A percentile compares a stretch with the other conserved stretches of the same genome.
Evolutionary conservation across 768 basidiomycete genomes (phyloP).

Genomic region (Collybiopsis luxurians): DNA sequence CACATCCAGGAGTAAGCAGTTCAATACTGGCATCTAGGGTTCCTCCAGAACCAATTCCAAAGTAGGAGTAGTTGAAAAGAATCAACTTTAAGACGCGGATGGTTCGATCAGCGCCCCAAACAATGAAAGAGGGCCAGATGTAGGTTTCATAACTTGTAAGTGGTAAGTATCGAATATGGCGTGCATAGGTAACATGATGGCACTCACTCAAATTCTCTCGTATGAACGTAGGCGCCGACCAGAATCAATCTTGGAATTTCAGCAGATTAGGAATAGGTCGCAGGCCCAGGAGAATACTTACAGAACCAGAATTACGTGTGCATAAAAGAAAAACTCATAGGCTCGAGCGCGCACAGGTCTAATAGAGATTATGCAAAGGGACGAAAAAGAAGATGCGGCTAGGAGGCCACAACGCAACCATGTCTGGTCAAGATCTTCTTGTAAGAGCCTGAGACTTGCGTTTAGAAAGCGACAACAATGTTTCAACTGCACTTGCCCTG

Average conservation of each 20-base stretch:
- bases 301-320: slow-evolving; percentile 36
- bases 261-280: slow-evolving; percentile 5
- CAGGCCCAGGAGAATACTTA: slow-evolving; percentile 19
- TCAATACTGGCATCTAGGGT: slow-evolving; percentile 28
- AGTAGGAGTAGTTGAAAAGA: slow-evolving; percentile 34
- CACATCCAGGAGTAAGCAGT: slow-evolving; percentile 33
- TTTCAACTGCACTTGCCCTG: not conserved
- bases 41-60: slow-evolving; percentile 19
- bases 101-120: slow-evolving; percentile 43
- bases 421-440: slow-evolving; percentile 5
- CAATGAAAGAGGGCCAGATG: slow-evolving; percentile 34
- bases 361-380: slow-evolving; percentile 33
- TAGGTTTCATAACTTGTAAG: slow-evolving; percentile 23
- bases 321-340: slow-evolving; percentile 43
- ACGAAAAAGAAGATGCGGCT: slow-evolving; percentile 26
- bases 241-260: slow-evolving; percentile 20
- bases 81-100: slow-evolving; percentile 35
- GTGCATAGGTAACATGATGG: not conserved
- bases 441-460: not conserved
- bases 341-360: slow-evolving; percentile 30
- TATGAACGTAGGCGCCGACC: slow-evolving; percentile 28
- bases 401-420: slow-evolving; percentile 32
- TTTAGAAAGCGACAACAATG: not conserved
- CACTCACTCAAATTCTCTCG: slow-evolving; percentile 10
- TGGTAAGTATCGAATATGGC: not conserved